A percentile compares a stretch with the other conserved stretches of the same genome.
These are phyloP conservation scores for Alternaria viburni DNA, from an alignment of 2,329 filamentous ascomycete genomes.

Conservation along the genomic window DNA sequence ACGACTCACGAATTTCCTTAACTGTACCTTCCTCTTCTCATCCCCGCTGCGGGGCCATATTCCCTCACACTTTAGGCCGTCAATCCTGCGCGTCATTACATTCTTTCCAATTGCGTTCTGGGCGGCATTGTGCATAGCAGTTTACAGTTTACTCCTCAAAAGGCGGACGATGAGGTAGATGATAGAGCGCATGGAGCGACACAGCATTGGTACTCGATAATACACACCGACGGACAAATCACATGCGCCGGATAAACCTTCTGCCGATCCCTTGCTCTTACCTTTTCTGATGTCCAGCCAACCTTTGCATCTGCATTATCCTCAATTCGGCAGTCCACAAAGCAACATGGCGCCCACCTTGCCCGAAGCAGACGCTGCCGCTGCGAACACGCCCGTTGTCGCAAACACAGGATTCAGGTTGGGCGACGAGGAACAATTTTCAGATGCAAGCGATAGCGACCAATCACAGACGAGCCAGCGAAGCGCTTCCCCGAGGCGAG, in stretches of 20 bases:
- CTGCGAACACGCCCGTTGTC: background rate
- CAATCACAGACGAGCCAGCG: conserved; percentile 31
- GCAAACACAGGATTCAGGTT: conserved; percentile 21
- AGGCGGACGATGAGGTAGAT: conserved; percentile 27
- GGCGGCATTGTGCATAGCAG: conserved; percentile 31
- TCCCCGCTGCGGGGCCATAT: conserved; percentile 6
- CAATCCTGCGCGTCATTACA: conserved; percentile 21
- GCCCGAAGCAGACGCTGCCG: background rate
- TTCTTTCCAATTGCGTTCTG: conserved; percentile 2
- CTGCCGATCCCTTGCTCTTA: conserved; percentile 18
- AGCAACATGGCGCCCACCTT: conserved; percentile 16
- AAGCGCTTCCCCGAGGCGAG: conserved; percentile 20
- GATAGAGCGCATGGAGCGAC: conserved; percentile 28
- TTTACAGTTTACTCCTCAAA: conserved; percentile 21
- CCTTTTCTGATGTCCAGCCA: conserved; percentile 13
- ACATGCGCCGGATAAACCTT: conserved; percentile 28
- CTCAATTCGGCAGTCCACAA: conserved; percentile 3
- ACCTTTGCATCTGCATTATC: conserved; percentile 2
- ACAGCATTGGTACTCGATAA: conserved; percentile 19
- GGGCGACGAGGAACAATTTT: conserved; percentile 10
- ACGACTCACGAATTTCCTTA: conserved; percentile 45
- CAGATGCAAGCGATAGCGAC: conserved; percentile 30
- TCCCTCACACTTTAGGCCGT: conserved; percentile 13
- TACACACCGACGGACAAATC: conserved; percentile 27
- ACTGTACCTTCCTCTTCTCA: conserved; percentile 18